Evolutionary conservation across 306 rosid species (phyloP), one percentile per base, ranked within the genome.

Genomic region (Ochetophila trinervis): DNA sequence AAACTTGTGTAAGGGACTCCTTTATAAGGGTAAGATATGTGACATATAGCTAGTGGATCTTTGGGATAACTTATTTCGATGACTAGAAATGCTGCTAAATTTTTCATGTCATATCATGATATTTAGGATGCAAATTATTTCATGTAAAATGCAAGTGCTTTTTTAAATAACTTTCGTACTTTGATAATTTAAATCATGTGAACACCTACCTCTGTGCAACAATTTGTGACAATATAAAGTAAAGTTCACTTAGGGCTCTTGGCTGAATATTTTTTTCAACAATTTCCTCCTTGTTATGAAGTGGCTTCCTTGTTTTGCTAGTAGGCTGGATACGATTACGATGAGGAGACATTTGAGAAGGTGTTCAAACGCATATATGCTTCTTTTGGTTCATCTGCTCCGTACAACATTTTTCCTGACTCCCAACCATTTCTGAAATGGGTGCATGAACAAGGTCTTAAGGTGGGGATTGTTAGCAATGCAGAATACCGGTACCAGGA

Each of bases 341-440:
- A 93, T 9, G 98, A 93, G 80, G 98, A 93, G 86, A 93, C 95
- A 47, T 93, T 93, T 83, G 98, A 89, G 78, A 93, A 93, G 70
- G 87, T 93, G 72, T 93, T 93, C 75, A 79, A 79, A 57, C 96
- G 96, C 74, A 93, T 93, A 75, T 89, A 89, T 75, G 68, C 96
- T 42, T 81, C 98, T 5, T 90, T 93, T 76, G 97, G 98, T 70
- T 93, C 98, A 23, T 81, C 97, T 65, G 98, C 97, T n/a, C 97
- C 98, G 23, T 93, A 87, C 75, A 66, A 62, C 52, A 70, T 86
- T 65, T 93, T 87, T 76, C 84, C 91, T 1, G 97, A 93, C 69
- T 84, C 98, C 77, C 85, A 86, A 73, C 98, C 94, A 69, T 93
- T 93, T 80, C 75, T 89, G 55, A 87, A 88, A 77, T 93, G 97